phyloP scores from a whole-genome alignment of 148 eudicot genomes.

The Euryodendron excelsum region DNA sequence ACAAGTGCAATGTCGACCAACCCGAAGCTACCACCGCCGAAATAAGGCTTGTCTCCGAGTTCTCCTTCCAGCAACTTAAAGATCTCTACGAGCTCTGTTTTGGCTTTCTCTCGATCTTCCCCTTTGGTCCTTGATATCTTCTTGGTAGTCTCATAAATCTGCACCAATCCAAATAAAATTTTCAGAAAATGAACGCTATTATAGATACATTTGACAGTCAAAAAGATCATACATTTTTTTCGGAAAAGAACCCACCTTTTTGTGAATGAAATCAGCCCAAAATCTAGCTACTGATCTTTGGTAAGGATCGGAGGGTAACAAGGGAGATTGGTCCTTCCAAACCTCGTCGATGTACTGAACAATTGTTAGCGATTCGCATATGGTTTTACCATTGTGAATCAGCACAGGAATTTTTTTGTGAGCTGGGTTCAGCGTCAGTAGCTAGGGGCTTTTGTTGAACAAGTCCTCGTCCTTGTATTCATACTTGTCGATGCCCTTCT shows the following conservation, averaged over 20 bases:
- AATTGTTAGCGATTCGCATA: conserved; percentile 21
- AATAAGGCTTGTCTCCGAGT: conserved; percentile 8
- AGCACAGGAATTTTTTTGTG: conserved; percentile 18
- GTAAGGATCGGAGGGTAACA: conserved; percentile 25
- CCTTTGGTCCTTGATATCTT: conserved; percentile 9
- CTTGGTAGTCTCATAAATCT: conserved; percentile 8
- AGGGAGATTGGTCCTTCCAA: conserved; percentile 16
- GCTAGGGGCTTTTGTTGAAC: conserved; percentile 3
- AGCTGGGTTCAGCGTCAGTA: conserved; percentile 12
- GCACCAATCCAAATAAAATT: too few relatives aligned
- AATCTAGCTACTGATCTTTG: conserved; percentile 23
- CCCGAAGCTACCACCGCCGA: conserved; percentile 12
- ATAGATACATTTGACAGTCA: too few relatives aligned
- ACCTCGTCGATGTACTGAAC: conserved; percentile 29
- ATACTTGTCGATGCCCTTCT: conserved; percentile 19
- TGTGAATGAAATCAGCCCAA: conserved; percentile 34
- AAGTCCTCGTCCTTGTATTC: conserved; percentile 27
- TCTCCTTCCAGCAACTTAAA: conserved; percentile 19
- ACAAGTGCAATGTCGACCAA: conserved; percentile 14
- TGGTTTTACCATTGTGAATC: conserved; percentile 27
- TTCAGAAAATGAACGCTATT: too few relatives aligned
- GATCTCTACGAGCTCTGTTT: conserved; percentile 7
- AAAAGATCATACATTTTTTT: background rate
- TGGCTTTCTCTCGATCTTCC: conserved; percentile 5
- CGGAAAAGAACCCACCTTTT: conserved; percentile 12